phyloP scores from a whole-genome alignment of 23 red algal species.

The Gracilariopsis chorda region DNA sequence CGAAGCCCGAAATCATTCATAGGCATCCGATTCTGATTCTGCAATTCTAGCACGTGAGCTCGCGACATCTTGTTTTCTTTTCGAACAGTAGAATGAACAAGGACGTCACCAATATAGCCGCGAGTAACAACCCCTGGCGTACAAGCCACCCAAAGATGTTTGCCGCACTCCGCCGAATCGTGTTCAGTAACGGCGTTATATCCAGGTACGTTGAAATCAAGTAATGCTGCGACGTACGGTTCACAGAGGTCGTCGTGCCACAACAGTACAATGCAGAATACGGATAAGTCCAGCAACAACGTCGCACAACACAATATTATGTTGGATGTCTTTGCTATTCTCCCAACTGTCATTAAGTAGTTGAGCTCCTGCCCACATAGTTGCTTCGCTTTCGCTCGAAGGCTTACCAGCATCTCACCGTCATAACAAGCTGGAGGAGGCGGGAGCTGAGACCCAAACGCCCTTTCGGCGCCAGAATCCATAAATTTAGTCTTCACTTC shows the following conservation, averaged over 20 bases:
- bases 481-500: slow-evolving; percentile 42
- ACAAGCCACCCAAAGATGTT: slow-evolving; percentile 48
- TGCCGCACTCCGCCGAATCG: slow-evolving; percentile 16
- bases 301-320: slow-evolving; percentile 65
- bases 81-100: slow-evolving; percentile 51
- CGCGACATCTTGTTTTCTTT: slow-evolving; percentile 37
- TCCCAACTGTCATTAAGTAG: slow-evolving; percentile 60
- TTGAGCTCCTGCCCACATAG: slow-evolving; percentile 52
- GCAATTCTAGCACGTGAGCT: slow-evolving; percentile 33
- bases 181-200: slow-evolving; percentile 26
- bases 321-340: slow-evolving; percentile 39
- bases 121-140: slow-evolving; percentile 47
- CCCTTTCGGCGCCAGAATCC: slow-evolving; percentile 40
- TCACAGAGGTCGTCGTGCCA: slow-evolving; percentile 35
- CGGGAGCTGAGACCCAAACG: slow-evolving; percentile 51
- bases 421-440: slow-evolving; percentile 55
- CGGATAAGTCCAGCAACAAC: slow-evolving; percentile 60
- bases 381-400: slow-evolving; percentile 52
- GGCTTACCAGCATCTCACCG: slow-evolving; percentile 31
- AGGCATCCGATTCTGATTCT: slow-evolving; percentile 21
- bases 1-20: slow-evolving; percentile 69
- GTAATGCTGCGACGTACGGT: slow-evolving; percentile 63
- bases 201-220: slow-evolving; percentile 58
- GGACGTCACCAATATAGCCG: slow-evolving; percentile 30
- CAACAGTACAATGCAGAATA: slow-evolving; percentile 42